Base-by-base conservation (phyloP, 306 rosid species). In the Mimosa bimucronata region DNA sequence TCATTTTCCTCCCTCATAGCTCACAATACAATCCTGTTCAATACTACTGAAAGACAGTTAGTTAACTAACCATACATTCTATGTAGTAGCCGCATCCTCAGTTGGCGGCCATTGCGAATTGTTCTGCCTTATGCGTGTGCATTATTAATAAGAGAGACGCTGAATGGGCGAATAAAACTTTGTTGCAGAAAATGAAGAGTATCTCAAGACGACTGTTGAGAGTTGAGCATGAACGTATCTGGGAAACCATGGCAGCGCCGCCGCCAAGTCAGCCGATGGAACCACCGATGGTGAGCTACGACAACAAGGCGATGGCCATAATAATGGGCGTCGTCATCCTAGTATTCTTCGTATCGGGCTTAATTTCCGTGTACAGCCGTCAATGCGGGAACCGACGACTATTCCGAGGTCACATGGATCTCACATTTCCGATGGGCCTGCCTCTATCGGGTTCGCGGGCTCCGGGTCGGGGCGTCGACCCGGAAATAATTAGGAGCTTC, bases 361-460 rank as follows among this genome's bases (percentile, higher is more conserved):
- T 94, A 7, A 53, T 92, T 60, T 92, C 98, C 26, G 87, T 94
- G 48, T 92, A 87, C 89, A 81, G 91, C 38, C 97, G 95, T 25
- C 90, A 80, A 62, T 94, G 98, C 76, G 61, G 82, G 0, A 83
- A 85, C 45, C 46, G 67, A 61, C 21, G 38, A 7, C 80, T 48
- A 0, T 52, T 82, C 28, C 73, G 58, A 1, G 86, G 74, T 50
- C 65, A 13, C 31, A 38, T 64, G 0, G 81, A 83, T 66, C 79
- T 71, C 2, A 61, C 81, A 0, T 19, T 82, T 48, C 81, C 82
- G 0, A 42, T 48, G 4, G 79, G 29, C 5, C 76, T 65, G 9
- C 40, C 5, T 79, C 82, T 0, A 42, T 48, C 4, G 79, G 29
- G 7, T 73, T 65, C 9, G 31, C 84, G 4, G 37, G n/a, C 28